These are phyloP conservation scores for Saksenaea oblongispora DNA, from an alignment of 371 early-diverging fungal species.

Conservation along the genomic window DNA sequence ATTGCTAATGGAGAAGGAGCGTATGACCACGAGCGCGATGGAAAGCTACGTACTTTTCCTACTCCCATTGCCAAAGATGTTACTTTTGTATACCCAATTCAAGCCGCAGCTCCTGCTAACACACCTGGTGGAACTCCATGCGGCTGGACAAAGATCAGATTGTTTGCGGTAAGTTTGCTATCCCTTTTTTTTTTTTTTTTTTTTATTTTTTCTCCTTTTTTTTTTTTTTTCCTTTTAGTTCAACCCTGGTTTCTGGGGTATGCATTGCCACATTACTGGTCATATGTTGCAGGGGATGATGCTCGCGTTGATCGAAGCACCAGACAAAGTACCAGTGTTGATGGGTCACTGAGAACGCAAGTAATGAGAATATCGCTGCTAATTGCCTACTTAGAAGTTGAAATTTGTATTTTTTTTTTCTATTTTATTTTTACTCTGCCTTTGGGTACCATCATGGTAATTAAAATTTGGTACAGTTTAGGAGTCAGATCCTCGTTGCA, in stretches of 20 bases:
- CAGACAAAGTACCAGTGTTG: constrained; percentile 23
- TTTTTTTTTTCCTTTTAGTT: constrained; percentile 14
- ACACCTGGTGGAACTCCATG: constrained; percentile 11
- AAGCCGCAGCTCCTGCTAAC: background rate
- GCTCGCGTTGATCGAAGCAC: constrained; percentile 37
- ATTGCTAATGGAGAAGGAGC: constrained; percentile 23
- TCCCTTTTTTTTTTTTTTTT: background rate
- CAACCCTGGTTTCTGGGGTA: constrained; percentile 55
- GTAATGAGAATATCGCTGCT: background rate
- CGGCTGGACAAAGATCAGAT: constrained; percentile 30
- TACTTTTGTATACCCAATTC: constrained; percentile 17
- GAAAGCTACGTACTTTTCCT: constrained; percentile 7
- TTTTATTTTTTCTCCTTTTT: background rate
- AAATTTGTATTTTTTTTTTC: too few relatives aligned
- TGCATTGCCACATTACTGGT: constrained; percentile 56
- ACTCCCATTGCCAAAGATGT: constrained; percentile 22
- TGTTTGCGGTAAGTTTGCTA: constrained; percentile 17
- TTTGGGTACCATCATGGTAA: too few relatives aligned
- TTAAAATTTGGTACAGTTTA: too few relatives aligned
- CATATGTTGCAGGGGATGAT: constrained; percentile 58
- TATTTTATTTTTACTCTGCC: too few relatives aligned
- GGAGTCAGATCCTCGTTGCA: too few relatives aligned
- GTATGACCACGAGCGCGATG: constrained; percentile 13
- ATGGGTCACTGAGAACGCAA: background rate
- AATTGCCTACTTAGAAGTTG: too few relatives aligned